Evolutionary conservation across 768 basidiomycete genomes (phyloP).

Genomic region (Kwoniella europaea): DNA sequence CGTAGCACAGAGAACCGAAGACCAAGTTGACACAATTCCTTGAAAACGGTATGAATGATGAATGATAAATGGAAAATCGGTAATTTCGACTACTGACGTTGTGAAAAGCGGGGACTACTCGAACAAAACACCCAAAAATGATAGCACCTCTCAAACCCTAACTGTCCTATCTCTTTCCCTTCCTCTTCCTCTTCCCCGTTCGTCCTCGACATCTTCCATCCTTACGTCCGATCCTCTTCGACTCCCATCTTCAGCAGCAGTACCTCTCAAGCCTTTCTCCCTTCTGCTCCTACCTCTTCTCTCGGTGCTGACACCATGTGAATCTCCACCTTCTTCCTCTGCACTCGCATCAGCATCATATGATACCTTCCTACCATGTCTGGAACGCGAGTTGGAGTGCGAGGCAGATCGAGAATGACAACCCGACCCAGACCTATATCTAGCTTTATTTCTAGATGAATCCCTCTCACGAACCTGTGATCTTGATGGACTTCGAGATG

Average conservation of each 20-base stretch:
- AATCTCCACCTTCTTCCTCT: conserved; percentile 13
- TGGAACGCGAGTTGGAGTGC: conserved; percentile 2
- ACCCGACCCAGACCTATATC: conserved; percentile 19
- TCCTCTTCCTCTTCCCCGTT: conserved; percentile 9
- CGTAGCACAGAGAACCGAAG: background rate
- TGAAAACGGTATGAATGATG: background rate
- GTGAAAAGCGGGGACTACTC: too few relatives aligned
- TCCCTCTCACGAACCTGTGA: background rate
- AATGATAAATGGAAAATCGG: background rate
- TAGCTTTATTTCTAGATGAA: conserved; percentile 8
- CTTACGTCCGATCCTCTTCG: background rate
- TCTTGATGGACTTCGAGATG: conserved; percentile 10
- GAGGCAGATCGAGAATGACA: conserved; percentile 8
- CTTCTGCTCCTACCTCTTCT: conserved; percentile 17
- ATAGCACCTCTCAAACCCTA: conserved; percentile 5
- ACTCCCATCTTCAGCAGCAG: conserved; percentile 7
- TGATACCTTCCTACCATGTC: conserved; percentile 20
- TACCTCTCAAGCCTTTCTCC: conserved; percentile 17
- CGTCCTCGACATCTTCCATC: background rate
- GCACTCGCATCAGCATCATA: conserved; percentile 28
- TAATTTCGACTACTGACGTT: too few relatives aligned
- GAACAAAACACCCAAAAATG: background rate
- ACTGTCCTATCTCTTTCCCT: conserved; percentile 18
- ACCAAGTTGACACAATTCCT: background rate
- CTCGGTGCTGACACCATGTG: background rate